Conservation (phyloP, 2,329 filamentous ascomycete species). For the Pseudogymnoascus sp. region DNA sequence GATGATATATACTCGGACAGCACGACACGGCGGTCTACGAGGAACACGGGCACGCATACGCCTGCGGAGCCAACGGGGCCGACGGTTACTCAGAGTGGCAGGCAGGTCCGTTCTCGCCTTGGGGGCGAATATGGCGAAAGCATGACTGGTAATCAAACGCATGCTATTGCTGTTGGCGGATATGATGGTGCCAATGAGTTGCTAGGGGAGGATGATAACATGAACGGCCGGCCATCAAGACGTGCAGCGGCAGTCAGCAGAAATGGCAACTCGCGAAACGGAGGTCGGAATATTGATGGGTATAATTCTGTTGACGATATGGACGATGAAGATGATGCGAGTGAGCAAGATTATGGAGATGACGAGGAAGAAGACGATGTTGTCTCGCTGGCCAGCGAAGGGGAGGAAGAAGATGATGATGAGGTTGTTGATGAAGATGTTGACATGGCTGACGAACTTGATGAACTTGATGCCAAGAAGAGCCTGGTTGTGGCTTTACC, state of each 20-base stretch:
- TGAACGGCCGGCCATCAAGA: conserved; percentile 32
- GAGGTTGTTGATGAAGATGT: conserved; percentile 40
- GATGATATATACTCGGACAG: conserved; percentile 57
- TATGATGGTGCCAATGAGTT: conserved; percentile 37
- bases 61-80: conserved; percentile 58
- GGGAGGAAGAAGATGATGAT: conserved; percentile 33
- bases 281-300: conserved; percentile 39
- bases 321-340: conserved; percentile 60
- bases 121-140: conserved; percentile 47
- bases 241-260: conserved; percentile 26
- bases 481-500: conserved; percentile 71
- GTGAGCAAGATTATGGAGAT: conserved; percentile 67
- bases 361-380: conserved; percentile 66
- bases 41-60: conserved; percentile 66
- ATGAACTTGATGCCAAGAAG: conserved; percentile 38
- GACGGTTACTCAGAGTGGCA: conserved; percentile 74
- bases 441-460: conserved; percentile 44
- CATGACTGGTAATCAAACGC: conserved; percentile 39
- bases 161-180: conserved; percentile 26
- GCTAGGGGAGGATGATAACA: conserved; percentile 34
- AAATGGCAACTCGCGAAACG: conserved; percentile 28
- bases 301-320: conserved; percentile 55
- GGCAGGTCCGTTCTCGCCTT: conserved; percentile 63
- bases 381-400: conserved; percentile 50
- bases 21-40: conserved; percentile 55